Percentiles rank a stretch among this genome's conserved stretches.
phyloP scores from a whole-genome alignment of 176 grass and related monocot genomes.

The Raddia distichophylla region DNA sequence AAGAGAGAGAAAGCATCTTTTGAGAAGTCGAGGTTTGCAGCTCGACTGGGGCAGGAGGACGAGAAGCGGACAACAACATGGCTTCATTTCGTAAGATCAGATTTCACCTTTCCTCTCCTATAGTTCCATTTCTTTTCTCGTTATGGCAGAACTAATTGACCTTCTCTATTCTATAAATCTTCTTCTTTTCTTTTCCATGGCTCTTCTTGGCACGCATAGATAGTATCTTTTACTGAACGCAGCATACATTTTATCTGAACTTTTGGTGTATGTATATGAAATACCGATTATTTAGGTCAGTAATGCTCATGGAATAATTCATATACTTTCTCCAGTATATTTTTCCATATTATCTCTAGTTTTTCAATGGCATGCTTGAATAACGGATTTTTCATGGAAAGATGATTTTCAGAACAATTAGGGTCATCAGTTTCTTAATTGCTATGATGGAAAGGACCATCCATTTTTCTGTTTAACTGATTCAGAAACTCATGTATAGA shows the following conservation, averaged over 20 bases:
- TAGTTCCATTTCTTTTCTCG: background rate
- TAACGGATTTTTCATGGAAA: background rate
- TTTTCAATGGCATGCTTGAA: background rate
- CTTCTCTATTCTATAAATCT: no score
- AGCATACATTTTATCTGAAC: background rate
- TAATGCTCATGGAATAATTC: background rate
- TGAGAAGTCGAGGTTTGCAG: background rate
- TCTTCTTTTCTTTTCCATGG: background rate
- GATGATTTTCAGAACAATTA: background rate
- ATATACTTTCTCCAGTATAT: no score
- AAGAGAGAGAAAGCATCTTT: background rate
- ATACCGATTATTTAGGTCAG: background rate
- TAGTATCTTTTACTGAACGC: background rate
- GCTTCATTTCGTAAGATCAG: constrained; percentile 29
- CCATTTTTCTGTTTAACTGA: background rate
- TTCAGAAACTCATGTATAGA: background rate
- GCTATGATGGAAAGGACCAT: background rate
- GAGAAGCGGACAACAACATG: constrained; percentile 12
- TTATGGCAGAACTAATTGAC: background rate
- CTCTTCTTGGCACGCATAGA: background rate
- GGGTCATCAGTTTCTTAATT: background rate
- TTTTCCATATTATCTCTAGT: background rate
- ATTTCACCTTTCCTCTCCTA: background rate
- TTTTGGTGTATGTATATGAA: background rate
- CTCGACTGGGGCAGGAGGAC: background rate